phyloP scores from a whole-genome alignment of 495 filamentous ascomycete genomes.

The Podospora fimiseda region DNA sequence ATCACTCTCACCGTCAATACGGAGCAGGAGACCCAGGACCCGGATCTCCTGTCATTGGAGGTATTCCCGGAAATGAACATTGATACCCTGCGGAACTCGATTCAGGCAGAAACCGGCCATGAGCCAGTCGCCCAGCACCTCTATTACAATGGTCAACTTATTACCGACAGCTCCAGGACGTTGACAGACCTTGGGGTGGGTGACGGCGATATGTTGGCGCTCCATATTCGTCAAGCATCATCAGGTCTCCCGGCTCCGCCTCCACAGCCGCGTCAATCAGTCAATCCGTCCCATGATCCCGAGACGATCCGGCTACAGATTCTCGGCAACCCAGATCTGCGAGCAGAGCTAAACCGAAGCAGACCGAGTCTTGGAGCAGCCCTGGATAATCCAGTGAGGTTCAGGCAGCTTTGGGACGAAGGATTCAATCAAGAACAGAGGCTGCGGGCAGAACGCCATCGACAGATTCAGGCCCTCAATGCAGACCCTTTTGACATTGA shows the following conservation, averaged over 20 bases:
- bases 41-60: slow-evolving; percentile 77
- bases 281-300: slow-evolving; percentile 50
- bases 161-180: slow-evolving; percentile 69
- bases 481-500: slow-evolving; percentile 88
- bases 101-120: slow-evolving; percentile 52
- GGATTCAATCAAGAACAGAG: slow-evolving; percentile 63
- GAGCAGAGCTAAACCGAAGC: slow-evolving; percentile 58
- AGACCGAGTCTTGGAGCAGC: slow-evolving; percentile 70
- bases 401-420: slow-evolving; percentile 59
- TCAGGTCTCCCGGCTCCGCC: slow-evolving; percentile 28
- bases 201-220: slow-evolving; percentile 87
- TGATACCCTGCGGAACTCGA: slow-evolving; percentile 76
- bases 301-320: slow-evolving; percentile 78
- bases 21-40: slow-evolving; percentile 57
- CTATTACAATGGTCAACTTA: slow-evolving; percentile 82
- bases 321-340: slow-evolving; percentile 67
- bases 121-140: slow-evolving; percentile 59
- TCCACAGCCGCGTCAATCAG: slow-evolving; percentile 12
- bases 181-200: slow-evolving; percentile 73
- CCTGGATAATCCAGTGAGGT: slow-evolving; percentile 71
- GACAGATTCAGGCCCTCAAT: slow-evolving; percentile 71
- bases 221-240: slow-evolving; percentile 58
- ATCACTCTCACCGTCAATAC: slow-evolving; percentile 66
- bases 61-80: slow-evolving; percentile 80
- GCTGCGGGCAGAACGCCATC: slow-evolving; percentile 64